phyloP scores from a whole-genome alignment of 495 filamentous ascomycete species.

The Daldinia childiae region DNA sequence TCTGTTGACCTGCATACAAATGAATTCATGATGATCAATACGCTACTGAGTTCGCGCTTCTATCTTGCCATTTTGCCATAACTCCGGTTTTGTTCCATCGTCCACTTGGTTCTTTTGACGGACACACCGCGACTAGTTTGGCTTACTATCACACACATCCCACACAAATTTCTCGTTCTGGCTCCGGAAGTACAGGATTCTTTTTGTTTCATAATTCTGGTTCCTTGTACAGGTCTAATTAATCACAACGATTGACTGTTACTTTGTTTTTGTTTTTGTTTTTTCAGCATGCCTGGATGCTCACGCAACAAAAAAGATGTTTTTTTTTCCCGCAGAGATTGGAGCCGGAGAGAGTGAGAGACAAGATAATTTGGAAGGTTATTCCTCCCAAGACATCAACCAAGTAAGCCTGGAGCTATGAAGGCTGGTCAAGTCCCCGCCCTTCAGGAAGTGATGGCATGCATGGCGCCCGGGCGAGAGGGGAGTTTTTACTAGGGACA shows the following conservation, averaged over 20 bases:
- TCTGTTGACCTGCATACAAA: constrained; percentile 27
- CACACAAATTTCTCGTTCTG: not conserved
- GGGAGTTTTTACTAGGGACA: constrained; percentile 21
- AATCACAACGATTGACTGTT: not conserved
- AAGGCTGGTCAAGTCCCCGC: constrained; percentile 19
- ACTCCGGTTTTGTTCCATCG: not conserved
- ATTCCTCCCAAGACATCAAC: not conserved
- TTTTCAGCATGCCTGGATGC: not conserved
- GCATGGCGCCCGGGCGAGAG: constrained; percentile 14
- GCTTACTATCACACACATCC: not conserved
- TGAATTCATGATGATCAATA: constrained; percentile 28
- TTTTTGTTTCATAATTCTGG: constrained; percentile 4
- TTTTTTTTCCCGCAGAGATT: not conserved
- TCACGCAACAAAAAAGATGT: constrained; percentile 2
- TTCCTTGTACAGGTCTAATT: constrained; percentile 1
- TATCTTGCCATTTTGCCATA: not conserved
- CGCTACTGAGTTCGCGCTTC: constrained; percentile 2
- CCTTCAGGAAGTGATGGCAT: constrained; percentile 14
- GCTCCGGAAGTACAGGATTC: constrained; percentile 9
- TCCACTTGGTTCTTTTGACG: constrained; percentile 3
- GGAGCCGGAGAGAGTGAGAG: constrained; percentile 1
- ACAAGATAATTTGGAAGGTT: not conserved
- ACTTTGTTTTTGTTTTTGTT: not conserved
- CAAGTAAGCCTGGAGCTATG: constrained; percentile 30
- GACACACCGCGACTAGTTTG: not conserved